Evolutionary conservation across 352 stramenopile genomes (phyloP).

Genomic region (Pythium plurisporium): DNA sequence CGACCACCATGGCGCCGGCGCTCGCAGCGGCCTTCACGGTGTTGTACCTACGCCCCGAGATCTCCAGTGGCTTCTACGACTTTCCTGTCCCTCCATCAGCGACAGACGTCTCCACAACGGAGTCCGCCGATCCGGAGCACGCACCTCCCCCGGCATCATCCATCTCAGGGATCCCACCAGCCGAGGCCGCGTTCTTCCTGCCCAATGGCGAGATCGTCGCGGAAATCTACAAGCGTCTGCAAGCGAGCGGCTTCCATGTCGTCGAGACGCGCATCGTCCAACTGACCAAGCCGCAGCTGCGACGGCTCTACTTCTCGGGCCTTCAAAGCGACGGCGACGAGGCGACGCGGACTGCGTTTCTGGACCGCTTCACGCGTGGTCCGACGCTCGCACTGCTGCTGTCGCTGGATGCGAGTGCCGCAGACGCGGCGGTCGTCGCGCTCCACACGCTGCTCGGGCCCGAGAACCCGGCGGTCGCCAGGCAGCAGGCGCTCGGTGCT

Average conservation of each 20-base stretch:
- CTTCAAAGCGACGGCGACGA: constrained; percentile 1
- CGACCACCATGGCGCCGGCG: not conserved
- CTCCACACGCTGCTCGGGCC: constrained; percentile 60
- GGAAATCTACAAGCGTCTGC: constrained; percentile 34
- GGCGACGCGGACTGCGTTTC: constrained; percentile 26
- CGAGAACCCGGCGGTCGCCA: constrained; percentile 38
- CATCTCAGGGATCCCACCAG: constrained; percentile 31
- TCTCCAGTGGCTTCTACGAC: constrained; percentile 47
- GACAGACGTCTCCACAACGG: not conserved
- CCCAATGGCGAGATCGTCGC: constrained; percentile 40
- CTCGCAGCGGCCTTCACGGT: constrained; percentile 26
- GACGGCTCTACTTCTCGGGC: constrained; percentile 29
- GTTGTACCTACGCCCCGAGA: constrained; percentile 57
- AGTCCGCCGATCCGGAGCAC: not conserved
- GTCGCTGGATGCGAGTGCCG: constrained; percentile 9
- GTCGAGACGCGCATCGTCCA: constrained; percentile 25
- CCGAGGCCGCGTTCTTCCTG: constrained; percentile 38
- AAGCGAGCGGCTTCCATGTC: constrained; percentile 57
- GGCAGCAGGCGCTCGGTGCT: constrained; percentile 35
- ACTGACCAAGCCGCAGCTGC: constrained; percentile 32
- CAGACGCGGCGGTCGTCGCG: constrained; percentile 23
- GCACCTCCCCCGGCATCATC: constrained; percentile 5
- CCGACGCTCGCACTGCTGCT: constrained; percentile 65
- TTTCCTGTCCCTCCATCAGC: constrained; percentile 13
- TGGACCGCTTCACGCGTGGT: constrained; percentile 52